Evolutionary conservation across 192 early-diverging fungal genomes (phyloP), one percentile per base, ranked within the genome.

Genomic region (Coemansia erecta): DNA sequence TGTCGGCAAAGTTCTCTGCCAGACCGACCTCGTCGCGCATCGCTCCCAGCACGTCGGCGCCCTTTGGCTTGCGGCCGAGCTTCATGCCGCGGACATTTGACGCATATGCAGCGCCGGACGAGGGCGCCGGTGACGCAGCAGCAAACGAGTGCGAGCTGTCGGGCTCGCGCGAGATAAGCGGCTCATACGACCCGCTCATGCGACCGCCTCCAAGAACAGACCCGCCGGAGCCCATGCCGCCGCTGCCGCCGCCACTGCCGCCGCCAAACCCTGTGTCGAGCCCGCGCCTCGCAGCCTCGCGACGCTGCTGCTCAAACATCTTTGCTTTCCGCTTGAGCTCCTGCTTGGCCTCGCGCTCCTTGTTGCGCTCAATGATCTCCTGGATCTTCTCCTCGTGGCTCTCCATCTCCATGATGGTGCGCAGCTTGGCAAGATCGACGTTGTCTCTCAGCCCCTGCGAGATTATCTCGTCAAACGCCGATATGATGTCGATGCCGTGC

Each of bases 321-420:
- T 92, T 90, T 31, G 94, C 94, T 47, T 92, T 87, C 58, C 94
- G 81, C 68, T 94, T 95, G 56, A 95, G 86, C 63, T 96, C 94
- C 65, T 97, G 92, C 82, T 95, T 98, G 5, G 97, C 97, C 71
- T 99, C 94, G 58, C 87, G 90, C 68, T 99, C 95, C 74, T 97
- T 95, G 73, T 91, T 93, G 85, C 83, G 68, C 24, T 90, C 86
- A 68, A 98, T 98, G 64, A 95, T 94, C 44, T 94, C 94, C 66
- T 95, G 94, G 54, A 97, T 87, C 76, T 92, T 90, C 66, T 99
- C 97, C 72, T 99, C 97, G 60, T 97, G 92, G 77, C 89, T 91
- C 74, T 99, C 97, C 97, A 99, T 99, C 68, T 93, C 90, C 52
- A 86, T 89, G 49, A 95, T 97, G 24, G 89, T 94, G 51, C 86